Conservation (phyloP, 495 filamentous ascomycete species). For the Podospora tetraspora region DNA sequence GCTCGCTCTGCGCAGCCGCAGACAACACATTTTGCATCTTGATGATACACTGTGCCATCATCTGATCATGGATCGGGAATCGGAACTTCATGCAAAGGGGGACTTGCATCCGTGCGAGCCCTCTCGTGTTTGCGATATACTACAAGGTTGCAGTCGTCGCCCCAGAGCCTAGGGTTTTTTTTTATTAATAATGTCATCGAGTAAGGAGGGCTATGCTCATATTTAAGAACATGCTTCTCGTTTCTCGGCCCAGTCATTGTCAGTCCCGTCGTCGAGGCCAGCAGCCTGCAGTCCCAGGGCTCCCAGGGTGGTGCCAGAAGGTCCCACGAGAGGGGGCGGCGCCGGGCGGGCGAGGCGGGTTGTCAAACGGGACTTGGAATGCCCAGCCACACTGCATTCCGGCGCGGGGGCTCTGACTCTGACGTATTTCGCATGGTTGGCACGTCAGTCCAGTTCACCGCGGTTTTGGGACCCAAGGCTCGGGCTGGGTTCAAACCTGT, state of each 20-base stretch:
- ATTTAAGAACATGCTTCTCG: not conserved
- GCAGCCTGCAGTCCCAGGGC: not conserved
- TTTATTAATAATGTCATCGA: constrained; percentile 26
- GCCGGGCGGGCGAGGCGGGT: not conserved
- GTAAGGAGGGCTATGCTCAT: constrained; percentile 5
- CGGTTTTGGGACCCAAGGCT: not conserved
- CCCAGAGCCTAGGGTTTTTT: constrained; percentile 16
- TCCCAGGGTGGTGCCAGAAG: not conserved
- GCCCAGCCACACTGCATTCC: not conserved
- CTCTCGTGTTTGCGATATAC: constrained; percentile 26
- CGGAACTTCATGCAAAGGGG: constrained; percentile 24
- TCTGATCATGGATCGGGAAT: constrained; percentile 23
- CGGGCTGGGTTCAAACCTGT: not conserved
- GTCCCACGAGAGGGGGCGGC: constrained; percentile 1
- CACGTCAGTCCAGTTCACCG: not conserved
- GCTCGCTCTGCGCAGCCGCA: constrained; percentile 6
- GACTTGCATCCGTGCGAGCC: constrained; percentile 14
- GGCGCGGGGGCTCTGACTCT: not conserved
- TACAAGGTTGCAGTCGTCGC: not conserved
- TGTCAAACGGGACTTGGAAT: not conserved
- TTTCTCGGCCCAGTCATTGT: constrained; percentile 6
- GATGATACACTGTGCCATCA: constrained; percentile 29
- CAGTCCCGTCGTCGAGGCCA: constrained; percentile 5
- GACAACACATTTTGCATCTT: constrained; percentile 28
- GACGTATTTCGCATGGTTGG: not conserved